phyloP scores from a whole-genome alignment of 2,329 filamentous ascomycete species.

The Sporothrix curviconia region DNA sequence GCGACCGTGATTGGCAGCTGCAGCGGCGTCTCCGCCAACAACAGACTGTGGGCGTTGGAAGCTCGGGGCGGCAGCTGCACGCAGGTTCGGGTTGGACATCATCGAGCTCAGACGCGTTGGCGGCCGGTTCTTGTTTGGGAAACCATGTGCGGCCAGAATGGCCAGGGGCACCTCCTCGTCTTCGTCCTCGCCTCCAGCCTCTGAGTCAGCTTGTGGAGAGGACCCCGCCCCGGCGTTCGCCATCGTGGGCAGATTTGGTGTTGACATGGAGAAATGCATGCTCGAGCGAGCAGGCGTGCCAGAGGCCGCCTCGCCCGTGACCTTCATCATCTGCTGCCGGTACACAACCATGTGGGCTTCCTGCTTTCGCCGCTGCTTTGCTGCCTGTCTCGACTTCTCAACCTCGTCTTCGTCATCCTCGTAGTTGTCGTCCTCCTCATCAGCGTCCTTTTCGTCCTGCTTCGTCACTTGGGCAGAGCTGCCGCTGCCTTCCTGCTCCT shows the following conservation, averaged over 20 bases:
- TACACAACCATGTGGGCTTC: conserved; percentile 87
- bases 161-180: conserved; percentile 84
- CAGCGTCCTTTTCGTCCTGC: conserved; percentile 49
- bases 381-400: conserved; percentile 65
- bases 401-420: conserved; percentile 72
- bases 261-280: conserved; percentile 53
- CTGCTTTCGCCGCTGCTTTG: conserved; percentile 76
- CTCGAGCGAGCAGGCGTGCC: conserved; percentile 44
- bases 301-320: conserved; percentile 65
- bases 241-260: conserved; percentile 46
- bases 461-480: conserved; percentile 35
- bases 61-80: conserved; percentile 43
- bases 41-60: conserved; percentile 50
- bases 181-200: conserved; percentile 60
- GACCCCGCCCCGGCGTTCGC: conserved; percentile 16
- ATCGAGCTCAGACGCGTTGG: conserved; percentile 60
- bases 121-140: conserved; percentile 70
- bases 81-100: conserved; percentile 66
- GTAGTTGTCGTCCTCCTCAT: conserved; percentile 58
- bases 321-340: conserved; percentile 94
- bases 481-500: conserved; percentile 50
- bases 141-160: conserved; percentile 82
- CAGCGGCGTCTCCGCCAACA: conserved; percentile 40
- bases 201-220: conserved; percentile 35
- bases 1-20: conserved; percentile 36